Conservation (phyloP, 768 basidiomycete species). For the Tephrocybe sp. region DNA sequence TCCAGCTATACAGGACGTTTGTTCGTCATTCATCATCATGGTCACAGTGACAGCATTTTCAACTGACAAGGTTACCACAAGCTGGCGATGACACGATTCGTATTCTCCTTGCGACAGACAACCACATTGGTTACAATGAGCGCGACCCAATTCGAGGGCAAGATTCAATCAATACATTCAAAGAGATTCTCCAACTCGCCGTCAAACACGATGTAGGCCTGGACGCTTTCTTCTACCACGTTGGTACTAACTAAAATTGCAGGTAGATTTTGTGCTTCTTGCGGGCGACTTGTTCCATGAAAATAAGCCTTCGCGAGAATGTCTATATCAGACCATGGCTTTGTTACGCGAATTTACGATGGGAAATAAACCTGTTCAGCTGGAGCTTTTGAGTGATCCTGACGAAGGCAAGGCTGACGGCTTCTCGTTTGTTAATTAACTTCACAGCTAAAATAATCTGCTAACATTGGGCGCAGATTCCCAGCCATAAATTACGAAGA, state of each 20-base stretch:
- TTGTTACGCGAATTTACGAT: slow-evolving; percentile 89
- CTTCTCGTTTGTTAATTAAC: slow-evolving; percentile 64
- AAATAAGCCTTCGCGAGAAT: slow-evolving; percentile 90
- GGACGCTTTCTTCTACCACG: background rate
- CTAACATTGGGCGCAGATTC: slow-evolving; percentile 53
- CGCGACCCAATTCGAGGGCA: slow-evolving; percentile 92
- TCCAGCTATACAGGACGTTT: slow-evolving; percentile 35
- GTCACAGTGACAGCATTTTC: slow-evolving; percentile 4
- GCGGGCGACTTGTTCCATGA: slow-evolving; percentile 98
- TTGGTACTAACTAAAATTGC: background rate
- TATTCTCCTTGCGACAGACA: slow-evolving; percentile 93
- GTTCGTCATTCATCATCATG: slow-evolving; percentile 33
- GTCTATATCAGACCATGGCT: slow-evolving; percentile 86
- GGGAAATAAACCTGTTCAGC: slow-evolving; percentile 83
- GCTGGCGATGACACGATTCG: slow-evolving; percentile 68
- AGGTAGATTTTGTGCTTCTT: slow-evolving; percentile 96
- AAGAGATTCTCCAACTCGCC: slow-evolving; percentile 89
- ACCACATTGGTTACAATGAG: slow-evolving; percentile 94
- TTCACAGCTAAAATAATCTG: background rate
- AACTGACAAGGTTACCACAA: slow-evolving; percentile 22
- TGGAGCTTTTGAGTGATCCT: slow-evolving; percentile 92
- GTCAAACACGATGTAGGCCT: slow-evolving; percentile 82
- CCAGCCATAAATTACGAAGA: slow-evolving; percentile 98
- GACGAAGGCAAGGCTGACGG: slow-evolving; percentile 85
- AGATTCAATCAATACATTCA: slow-evolving; percentile 94